Evolutionary conservation across 177 flowering plant species (phyloP), one percentile per base, ranked within the genome.

Genomic region (Telopea speciosissima): DNA sequence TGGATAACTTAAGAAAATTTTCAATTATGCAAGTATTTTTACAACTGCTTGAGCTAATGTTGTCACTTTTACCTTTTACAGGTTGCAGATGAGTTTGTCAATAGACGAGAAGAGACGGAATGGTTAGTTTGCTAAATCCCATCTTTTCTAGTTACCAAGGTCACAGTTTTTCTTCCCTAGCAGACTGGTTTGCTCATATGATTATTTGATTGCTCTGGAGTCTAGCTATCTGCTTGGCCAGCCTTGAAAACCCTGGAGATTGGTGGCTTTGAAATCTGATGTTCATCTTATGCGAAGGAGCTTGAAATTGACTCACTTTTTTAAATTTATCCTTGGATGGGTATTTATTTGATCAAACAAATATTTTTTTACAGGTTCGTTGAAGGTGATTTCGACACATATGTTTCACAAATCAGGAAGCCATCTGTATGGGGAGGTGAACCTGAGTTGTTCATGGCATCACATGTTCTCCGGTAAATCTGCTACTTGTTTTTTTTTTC

Each of bases 361-460:
- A 49, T 1, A 73, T 21, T 62, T 12, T 21, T 62, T 12, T 25
- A 68, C 86, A 94, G 99, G 97, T 95, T 95, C 79, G 76, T 95
- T 24, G 99, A 95, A 84, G 97, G 99, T 72, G 92, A 95, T 84
- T 95, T 95, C 70, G 94, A 95, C 65, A 71, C 84, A 1, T 92
- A 95, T 71, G 86, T 95, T 62, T 78, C 91, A 24, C 83, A 86
- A 66, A 92, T 95, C 40, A 83, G 97, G 75, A 88, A 90, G 78
- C 90, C 99, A 44, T 93, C 88, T 78, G 90, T 90, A 12, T 95
- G 99, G 99, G 99, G 99, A 61, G 99, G 99, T 42, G 99, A 92
- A 72, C 97, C 97, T 66, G 99, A 95, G 80, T 79, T 92, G 72
- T 76, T 94, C 72, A 91, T 94, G 87, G 92, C 94, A 61, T 95